These are phyloP conservation scores for Xylaria telfairii DNA, from an alignment of 495 filamentous ascomycete genomes.

Conservation along the genomic window DNA sequence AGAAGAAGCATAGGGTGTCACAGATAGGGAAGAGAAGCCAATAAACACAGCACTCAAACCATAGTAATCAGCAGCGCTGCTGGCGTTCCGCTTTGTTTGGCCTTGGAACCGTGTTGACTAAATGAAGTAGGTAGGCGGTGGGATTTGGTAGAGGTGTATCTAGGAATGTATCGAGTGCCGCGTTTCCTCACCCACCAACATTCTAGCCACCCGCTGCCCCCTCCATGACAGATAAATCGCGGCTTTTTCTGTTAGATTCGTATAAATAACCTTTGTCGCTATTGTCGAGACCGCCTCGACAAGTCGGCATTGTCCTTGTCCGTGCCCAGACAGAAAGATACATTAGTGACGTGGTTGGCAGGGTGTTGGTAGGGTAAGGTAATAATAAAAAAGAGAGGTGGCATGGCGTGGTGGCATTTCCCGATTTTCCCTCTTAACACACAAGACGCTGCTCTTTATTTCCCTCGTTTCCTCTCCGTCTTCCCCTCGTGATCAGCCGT, in stretches of 20 bases:
- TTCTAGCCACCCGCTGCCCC: neutral
- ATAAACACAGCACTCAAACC: neutral
- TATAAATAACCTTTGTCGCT: conserved; percentile 6
- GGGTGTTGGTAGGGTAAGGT: conserved; percentile 15
- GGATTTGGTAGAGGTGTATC: conserved; percentile 11
- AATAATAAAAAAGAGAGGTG: conserved; percentile 16
- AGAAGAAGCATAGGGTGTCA: conserved; percentile 1
- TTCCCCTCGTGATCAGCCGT: conserved; percentile 28
- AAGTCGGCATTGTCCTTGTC: neutral
- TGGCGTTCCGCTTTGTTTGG: neutral
- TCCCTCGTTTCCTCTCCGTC: conserved; percentile 22
- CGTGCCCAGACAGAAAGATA: conserved; percentile 8
- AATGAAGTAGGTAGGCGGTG: conserved; percentile 3
- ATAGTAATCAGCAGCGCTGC: conserved; percentile 11
- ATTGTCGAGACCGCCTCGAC: neutral
- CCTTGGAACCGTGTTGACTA: neutral
- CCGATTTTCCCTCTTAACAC: conserved; percentile 23
- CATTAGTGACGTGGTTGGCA: conserved; percentile 8
- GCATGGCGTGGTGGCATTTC: conserved; percentile 28
- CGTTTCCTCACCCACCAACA: conserved; percentile 12
- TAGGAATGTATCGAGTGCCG: conserved; percentile 19
- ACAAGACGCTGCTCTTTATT: conserved; percentile 18
- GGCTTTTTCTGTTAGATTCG: neutral
- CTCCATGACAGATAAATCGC: neutral
- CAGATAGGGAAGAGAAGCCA: conserved; percentile 21